Evolutionary conservation across 345 rosid genomes (phyloP).

Genomic region (Arabidopsis thaliana): DNA sequence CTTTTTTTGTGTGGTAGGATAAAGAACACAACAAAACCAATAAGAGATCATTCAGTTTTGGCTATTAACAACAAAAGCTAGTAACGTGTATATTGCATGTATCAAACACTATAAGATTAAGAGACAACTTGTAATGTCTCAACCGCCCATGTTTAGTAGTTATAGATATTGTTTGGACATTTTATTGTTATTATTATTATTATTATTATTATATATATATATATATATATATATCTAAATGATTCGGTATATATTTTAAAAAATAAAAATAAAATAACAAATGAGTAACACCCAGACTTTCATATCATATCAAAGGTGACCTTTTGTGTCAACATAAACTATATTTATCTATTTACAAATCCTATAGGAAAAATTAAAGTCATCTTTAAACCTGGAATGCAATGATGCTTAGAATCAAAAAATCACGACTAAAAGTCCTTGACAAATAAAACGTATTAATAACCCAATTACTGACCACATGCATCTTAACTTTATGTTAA

Average conservation of each 20-base stretch:
- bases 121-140: constrained; percentile 27
- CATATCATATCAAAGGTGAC: constrained; percentile 10
- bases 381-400: neutral
- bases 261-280: neutral
- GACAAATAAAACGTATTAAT: neutral
- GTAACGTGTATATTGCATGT: constrained; percentile 28
- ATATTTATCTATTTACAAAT: neutral
- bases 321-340: constrained; percentile 24
- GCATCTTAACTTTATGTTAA: neutral
- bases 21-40: constrained; percentile 38
- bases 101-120: constrained; percentile 23
- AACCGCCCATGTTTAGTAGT: constrained; percentile 37
- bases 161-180: constrained; percentile 7
- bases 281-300: neutral
- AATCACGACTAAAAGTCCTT: constrained; percentile 1
- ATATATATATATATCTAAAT: neutral
- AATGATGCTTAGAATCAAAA: constrained; percentile 15
- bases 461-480: constrained; percentile 2
- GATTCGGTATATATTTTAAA: neutral
- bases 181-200: too few species aligned
- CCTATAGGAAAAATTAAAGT: neutral
- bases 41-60: constrained; percentile 28
- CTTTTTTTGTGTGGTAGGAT: constrained; percentile 28
- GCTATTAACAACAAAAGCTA: constrained; percentile 29
- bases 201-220: neutral